Evolutionary conservation across 257 asterid genomes (phyloP), one percentile per base, ranked within the genome.

Genomic region (Nicotiana sylvestris): DNA sequence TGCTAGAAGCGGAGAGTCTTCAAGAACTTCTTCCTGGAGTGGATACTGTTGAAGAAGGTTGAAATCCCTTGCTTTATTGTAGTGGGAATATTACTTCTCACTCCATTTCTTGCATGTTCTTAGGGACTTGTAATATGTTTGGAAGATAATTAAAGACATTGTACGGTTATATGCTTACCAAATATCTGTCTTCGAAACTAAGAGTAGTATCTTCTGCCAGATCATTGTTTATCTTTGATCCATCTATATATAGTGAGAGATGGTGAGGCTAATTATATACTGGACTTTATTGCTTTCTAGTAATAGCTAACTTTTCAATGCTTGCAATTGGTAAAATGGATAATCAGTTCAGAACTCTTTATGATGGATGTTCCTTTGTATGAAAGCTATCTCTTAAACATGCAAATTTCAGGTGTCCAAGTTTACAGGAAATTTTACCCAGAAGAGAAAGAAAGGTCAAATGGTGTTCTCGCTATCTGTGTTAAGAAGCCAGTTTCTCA

Each of bases 391-490:
- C 53, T 46, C 60, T 80, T 15, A 17, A n/a, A 81, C 77, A 32
- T 68, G 68, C 27, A 56, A 80, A 51, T 84, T 81, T 83, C 90
- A 94, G 99, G 99, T 83, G 95, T 91, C 85, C 90, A 89, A 87
- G 83, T 92, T 77, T 96, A 93, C 84, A 84, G 99, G 84, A 91
- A 83, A 70, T 94, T 96, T 83, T 96, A 96, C 83, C 83, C 97
- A 17, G 93, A 92, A 86, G 96, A 92, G 90, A 94, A 90, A 88
- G 99, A 96, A 88, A 88, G 70, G 78, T 85, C 85, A 30, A 92
- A 91, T 81, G 99, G 98, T 8, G 97, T 93, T 66, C 86, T 94
- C 91, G 97, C 97, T 58, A 89, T 94, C 67, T 81, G 88, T 82
- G 87, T 91, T 77, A 81, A 53, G 62, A 82, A 61, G 78, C 89